Percentiles rank a stretch among this genome's conserved stretches.
Conservation (phyloP, 768 basidiomycete species). For the Boletus speciosus region DNA sequence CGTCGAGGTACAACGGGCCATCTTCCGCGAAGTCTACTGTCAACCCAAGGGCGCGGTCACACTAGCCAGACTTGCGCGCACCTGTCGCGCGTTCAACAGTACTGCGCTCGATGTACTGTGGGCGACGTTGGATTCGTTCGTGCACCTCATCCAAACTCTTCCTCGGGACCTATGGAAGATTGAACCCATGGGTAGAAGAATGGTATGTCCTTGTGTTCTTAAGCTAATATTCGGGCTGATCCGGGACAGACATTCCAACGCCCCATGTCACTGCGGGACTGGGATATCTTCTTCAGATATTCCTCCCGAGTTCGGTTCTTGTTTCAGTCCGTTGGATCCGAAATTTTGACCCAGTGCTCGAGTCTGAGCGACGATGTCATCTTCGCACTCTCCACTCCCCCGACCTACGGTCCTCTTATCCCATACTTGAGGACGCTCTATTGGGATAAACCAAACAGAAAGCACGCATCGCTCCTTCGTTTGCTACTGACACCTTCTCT, state of each 20-base stretch:
- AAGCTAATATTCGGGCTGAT: conserved; percentile 4
- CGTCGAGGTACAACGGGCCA: conserved; percentile 23
- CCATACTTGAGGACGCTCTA: conserved; percentile 19
- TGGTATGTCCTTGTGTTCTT: conserved; percentile 11
- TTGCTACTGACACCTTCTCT: conserved; percentile 23
- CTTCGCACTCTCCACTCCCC: conserved; percentile 24
- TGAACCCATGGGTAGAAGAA: neutral
- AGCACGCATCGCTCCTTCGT: conserved; percentile 18
- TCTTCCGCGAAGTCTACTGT: conserved; percentile 19
- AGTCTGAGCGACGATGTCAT: conserved; percentile 20
- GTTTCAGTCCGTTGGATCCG: neutral
- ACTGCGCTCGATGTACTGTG: conserved; percentile 27
- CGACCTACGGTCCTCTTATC: conserved; percentile 18
- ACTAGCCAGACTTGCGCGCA: conserved; percentile 25
- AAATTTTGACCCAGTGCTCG: neutral
- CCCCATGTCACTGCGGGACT: conserved; percentile 26
- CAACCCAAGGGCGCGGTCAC: neutral
- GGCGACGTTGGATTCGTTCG: conserved; percentile 19
- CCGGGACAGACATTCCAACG: conserved; percentile 20
- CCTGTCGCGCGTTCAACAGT: conserved; percentile 22
- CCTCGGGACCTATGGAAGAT: conserved; percentile 29
- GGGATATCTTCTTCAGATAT: conserved; percentile 28
- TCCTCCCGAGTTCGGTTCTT: conserved; percentile 21
- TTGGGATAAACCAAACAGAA: conserved; percentile 16
- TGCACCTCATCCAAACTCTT: conserved; percentile 22